Evolutionary conservation across 75 land plant species (phyloP).

Genomic region (Ceratopteris richardii): DNA sequence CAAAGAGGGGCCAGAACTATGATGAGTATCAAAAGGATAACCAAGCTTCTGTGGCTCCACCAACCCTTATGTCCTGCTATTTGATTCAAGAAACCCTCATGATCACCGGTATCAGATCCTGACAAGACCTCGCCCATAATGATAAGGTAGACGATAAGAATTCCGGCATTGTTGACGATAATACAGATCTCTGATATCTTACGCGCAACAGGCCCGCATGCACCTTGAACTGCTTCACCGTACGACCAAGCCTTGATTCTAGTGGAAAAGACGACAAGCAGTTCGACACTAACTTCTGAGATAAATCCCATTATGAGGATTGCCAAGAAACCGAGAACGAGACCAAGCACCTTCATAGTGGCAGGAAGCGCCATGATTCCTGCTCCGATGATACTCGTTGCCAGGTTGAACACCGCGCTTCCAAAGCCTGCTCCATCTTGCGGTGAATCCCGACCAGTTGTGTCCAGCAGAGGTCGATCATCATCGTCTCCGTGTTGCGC

Average conservation of each 20-base stretch:
- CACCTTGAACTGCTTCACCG: constrained; percentile 67
- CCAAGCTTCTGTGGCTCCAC: constrained; percentile 58
- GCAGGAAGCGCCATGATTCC: constrained; percentile 99
- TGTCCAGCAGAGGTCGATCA: not conserved
- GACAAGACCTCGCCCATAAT: constrained; percentile 94
- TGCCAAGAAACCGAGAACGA: constrained; percentile 45
- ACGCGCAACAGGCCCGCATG: constrained; percentile 45
- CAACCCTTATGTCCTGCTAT: constrained; percentile 42
- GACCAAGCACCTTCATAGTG: constrained; percentile 82
- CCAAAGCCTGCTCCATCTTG: constrained; percentile 37
- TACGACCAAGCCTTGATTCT: constrained; percentile 48
- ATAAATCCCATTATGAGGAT: constrained; percentile 77
- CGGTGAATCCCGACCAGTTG: not conserved
- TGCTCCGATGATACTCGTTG: constrained; percentile 86
- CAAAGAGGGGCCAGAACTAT: constrained; percentile 68
- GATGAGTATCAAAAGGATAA: constrained; percentile 47
- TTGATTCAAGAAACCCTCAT: constrained; percentile 66
- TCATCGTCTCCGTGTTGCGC: not conserved
- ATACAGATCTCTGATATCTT: constrained; percentile 71
- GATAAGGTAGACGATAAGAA: constrained; percentile 85
- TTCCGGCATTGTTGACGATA: constrained; percentile 79
- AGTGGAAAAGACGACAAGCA: constrained; percentile 50
- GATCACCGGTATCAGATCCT: constrained; percentile 43
- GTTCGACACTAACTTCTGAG: constrained; percentile 77
- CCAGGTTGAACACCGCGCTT: constrained; percentile 83